Percentiles rank a stretch among this genome's conserved stretches.
phyloP scores from a whole-genome alignment of 768 basidiomycete species.

The Pleurotus tuber-regium region DNA sequence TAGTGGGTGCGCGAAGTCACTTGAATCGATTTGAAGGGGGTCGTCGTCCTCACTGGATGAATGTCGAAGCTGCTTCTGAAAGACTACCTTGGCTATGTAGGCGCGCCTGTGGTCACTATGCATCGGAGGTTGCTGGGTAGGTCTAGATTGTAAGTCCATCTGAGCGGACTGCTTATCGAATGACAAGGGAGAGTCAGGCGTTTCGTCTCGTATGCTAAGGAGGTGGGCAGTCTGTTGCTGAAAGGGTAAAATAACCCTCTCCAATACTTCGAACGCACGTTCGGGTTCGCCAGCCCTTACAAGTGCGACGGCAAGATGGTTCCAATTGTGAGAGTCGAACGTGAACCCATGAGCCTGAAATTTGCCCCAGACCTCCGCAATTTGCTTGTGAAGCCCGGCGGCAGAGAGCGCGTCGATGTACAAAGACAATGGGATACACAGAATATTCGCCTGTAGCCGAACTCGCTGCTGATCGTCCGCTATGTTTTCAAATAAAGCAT shows the following conservation, averaged over 20 bases:
- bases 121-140: slow-evolving; percentile 28
- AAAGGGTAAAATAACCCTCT: slow-evolving; percentile 70
- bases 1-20: slow-evolving; percentile 59
- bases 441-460: slow-evolving; percentile 42
- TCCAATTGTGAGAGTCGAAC: slow-evolving; percentile 92
- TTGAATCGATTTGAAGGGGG: slow-evolving; percentile 15
- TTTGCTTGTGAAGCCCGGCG: slow-evolving; percentile 56
- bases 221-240: slow-evolving; percentile 29
- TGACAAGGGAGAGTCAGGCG: slow-evolving; percentile 38
- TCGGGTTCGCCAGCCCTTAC: slow-evolving; percentile 80
- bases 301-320: slow-evolving; percentile 73
- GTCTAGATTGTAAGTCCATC: slow-evolving; percentile 14
- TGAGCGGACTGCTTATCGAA: slow-evolving; percentile 27
- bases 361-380: slow-evolving; percentile 65
- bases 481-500: slow-evolving; percentile 27
- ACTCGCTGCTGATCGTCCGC: slow-evolving; percentile 15
- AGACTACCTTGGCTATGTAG: slow-evolving; percentile 17
- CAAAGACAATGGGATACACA: slow-evolving; percentile 78
- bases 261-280: slow-evolving; percentile 80
- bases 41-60: slow-evolving; percentile 16
- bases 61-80: slow-evolving; percentile 12
- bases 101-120: slow-evolving; percentile 24
- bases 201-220: slow-evolving; percentile 23
- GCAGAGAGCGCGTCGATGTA: slow-evolving; percentile 74
- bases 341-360: slow-evolving; percentile 62